Evolutionary conservation across 106 monocot species (phyloP), one percentile per base, ranked within the genome.

Genomic region (Chionographis japonica): DNA sequence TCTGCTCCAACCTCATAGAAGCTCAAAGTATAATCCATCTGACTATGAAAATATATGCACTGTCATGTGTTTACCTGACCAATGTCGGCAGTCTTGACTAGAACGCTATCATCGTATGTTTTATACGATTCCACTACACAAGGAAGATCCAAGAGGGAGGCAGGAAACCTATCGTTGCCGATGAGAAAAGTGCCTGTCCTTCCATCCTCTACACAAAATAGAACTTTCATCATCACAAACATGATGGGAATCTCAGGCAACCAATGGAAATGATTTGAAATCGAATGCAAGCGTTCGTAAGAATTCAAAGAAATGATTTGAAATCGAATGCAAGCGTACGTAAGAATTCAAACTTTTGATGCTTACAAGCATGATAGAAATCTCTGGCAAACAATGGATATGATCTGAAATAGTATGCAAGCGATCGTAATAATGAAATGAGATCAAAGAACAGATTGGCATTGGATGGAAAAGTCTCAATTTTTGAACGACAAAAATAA

Each of bases 61-160:
- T 35, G 19, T 12, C 3, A 56, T 13, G 1, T 15, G 37, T 8
- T 37, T 84, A 95, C 95, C 88, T 91, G 95, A 27, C 92, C 92
- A 76, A 92, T 42, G 52, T 97, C 97, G 18, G 92, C 82, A 51
- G 97, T 97, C 80, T 92, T 97, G 17, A 92, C 92, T 14, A 90
- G 75, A 16, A 87, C 84, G 40, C 79, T 85, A 67, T 97, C 92
- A 60, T 97, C 92, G 56, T 97, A 97, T 19, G 92, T 97, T 79
- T 97, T 97, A 77, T 89, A 92, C n/a, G 97, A 97, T 70, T 97
- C 92, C 73, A 97, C 74, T 3, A 90, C 46, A 60, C 78, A 70
- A 8, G 92, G 97, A 53, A 97, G 89, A 85, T 97, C 97, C 80
- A 97, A 72, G 54, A 92, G 97, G 9, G 89, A 85, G 10, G 85